Evolutionary conservation across 2,329 filamentous ascomycete species (phyloP).

Genomic region (Sclerotinia borealis): DNA sequence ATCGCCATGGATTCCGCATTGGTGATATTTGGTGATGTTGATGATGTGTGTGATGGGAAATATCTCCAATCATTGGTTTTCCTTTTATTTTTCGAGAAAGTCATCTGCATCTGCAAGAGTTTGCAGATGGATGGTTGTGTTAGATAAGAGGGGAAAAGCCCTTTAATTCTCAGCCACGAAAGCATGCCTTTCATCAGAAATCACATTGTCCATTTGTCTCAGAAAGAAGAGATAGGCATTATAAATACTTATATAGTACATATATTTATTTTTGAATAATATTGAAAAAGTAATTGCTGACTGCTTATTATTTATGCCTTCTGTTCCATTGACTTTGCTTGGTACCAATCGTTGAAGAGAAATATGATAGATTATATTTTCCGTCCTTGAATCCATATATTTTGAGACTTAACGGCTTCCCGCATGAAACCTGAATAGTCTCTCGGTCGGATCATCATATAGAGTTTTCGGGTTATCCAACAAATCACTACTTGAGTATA

Average conservation of each 20-base stretch:
- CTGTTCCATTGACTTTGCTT: not conserved
- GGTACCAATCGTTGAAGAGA: not conserved
- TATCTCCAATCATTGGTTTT: not conserved
- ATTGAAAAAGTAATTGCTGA: not conserved
- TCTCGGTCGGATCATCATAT: constrained; percentile 1
- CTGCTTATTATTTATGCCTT: not conserved
- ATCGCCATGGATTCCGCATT: not conserved
- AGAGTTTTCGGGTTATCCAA: constrained; percentile 6
- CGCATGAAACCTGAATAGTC: not conserved
- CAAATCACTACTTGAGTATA: not conserved
- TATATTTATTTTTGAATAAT: not conserved
- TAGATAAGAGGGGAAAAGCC: not conserved
- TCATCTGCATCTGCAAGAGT: constrained; percentile 12
- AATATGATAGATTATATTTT: constrained; percentile 7
- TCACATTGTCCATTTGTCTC: not conserved
- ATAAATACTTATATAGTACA: not conserved
- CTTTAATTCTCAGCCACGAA: constrained; percentile 2
- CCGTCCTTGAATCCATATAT: not conserved
- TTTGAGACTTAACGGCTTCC: not conserved
- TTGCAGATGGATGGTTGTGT: not conserved
- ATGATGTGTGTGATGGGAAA: not conserved
- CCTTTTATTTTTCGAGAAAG: not conserved
- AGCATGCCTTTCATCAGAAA: constrained; percentile 10
- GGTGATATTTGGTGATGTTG: not conserved
- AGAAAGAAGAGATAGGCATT: not conserved